Evolutionary conservation across 2,329 filamentous ascomycete genomes (phyloP).

Genomic region (Hortaea sp.): DNA sequence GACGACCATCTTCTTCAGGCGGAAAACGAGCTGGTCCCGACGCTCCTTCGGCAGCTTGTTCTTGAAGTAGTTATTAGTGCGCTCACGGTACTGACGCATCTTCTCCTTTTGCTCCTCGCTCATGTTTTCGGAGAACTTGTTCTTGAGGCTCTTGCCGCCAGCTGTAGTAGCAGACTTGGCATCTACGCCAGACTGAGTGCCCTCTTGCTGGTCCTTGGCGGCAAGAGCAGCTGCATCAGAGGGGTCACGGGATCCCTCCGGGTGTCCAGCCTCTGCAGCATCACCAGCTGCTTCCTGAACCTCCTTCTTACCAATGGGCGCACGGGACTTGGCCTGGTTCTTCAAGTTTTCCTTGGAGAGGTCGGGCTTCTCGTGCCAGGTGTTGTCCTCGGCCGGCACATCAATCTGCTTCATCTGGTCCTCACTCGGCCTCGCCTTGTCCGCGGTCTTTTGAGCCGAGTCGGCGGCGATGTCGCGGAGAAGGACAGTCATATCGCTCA

Average conservation of each 20-base stretch:
- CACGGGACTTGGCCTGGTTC: constrained; percentile 53
- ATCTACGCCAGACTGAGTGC: constrained; percentile 38
- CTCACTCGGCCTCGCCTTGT: constrained; percentile 64
- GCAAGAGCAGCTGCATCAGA: constrained; percentile 43
- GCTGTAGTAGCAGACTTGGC: constrained; percentile 39
- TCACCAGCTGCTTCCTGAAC: constrained; percentile 49
- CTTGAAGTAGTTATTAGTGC: constrained; percentile 63
- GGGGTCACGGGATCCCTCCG: constrained; percentile 44
- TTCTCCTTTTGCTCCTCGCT: constrained; percentile 49
- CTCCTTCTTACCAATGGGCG: constrained; percentile 48
- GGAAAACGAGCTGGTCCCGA: constrained; percentile 82
- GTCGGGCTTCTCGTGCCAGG: constrained; percentile 52
- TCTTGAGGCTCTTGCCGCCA: constrained; percentile 40
- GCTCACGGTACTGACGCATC: constrained; percentile 33
- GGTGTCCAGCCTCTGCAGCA: constrained; percentile 48
- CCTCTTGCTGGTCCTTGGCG: constrained; percentile 43
- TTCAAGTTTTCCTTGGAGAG: constrained; percentile 57
- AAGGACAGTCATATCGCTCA: constrained; percentile 71
- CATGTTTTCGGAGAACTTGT: constrained; percentile 50
- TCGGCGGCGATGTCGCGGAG: constrained; percentile 87
- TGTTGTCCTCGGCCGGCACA: constrained; percentile 75
- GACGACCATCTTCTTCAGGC: constrained; percentile 94
- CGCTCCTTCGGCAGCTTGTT: constrained; percentile 88
- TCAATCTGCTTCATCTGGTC: constrained; percentile 72
- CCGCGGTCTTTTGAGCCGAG: constrained; percentile 69